Base-by-base conservation (phyloP, 1,139 yeast genomes). In the Schwanniomyces etchellsii region DNA sequence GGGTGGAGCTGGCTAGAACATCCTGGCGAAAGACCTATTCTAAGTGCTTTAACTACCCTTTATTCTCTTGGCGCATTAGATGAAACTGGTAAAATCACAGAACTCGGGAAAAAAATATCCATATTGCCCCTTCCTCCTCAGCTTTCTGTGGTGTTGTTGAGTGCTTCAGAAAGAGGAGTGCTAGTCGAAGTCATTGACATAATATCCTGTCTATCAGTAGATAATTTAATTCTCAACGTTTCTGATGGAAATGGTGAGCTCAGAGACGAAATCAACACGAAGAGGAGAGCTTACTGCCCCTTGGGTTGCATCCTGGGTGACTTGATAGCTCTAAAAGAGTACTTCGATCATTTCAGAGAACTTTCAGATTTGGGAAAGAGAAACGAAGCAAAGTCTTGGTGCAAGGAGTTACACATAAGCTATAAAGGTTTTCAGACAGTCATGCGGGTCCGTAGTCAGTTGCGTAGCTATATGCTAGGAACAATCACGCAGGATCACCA, bases 1-100 rank as follows among this genome's bases (percentile, higher is more conserved):
- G 75, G 77, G 34, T 91, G 96, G 89, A 70, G 84, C 11, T 91
- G 97, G 97, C 66, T 93, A 28, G 95, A 91, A 49, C 74, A 83
- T 40, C 98, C 98, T 0, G 89, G 93, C 2, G 71, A 76, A 42
- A 83, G 79, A 10, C 72, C 96, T 0, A 67, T 91, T 22, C 55
- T 82, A 13, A 65, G 88, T 35, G 95, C 96, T 0, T 64, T 91
- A 33, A 76, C 80, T 35, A 83, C 88, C 28, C 67, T 93, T 27
- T 85, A 81, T 50, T 71, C 86, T 3, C 62, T 91, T 28, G 79
- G 80, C 3, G 97, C 98, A 0, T 62, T 91, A 30, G 77, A 84
- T 50, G 84, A 81, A 42, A 45, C 55, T 1, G 97, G 97, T 1
- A 61, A 71, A 20, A 78, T 91, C 37, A 91, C 97, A 0, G 55